phyloP scores from a whole-genome alignment of 495 filamentous ascomycete genomes.

The Corynascus novoguineensis region DNA sequence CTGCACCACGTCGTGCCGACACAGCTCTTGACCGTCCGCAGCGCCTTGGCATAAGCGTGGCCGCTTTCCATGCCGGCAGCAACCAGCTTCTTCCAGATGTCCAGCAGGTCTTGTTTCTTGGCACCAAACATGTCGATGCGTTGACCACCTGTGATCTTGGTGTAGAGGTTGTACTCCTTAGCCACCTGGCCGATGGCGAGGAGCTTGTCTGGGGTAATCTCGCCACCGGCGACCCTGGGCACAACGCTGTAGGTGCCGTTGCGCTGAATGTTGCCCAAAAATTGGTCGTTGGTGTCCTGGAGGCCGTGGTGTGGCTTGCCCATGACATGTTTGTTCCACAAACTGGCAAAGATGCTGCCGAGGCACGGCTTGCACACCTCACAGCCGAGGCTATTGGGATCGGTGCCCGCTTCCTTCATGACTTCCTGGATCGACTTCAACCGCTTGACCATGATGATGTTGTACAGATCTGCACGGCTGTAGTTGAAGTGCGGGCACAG shows the following conservation, averaged over 20 bases:
- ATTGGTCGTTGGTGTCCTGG: slow-evolving; percentile 92
- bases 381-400: slow-evolving; percentile 72
- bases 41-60: slow-evolving; percentile 88
- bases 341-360: slow-evolving; percentile 74
- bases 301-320: slow-evolving; percentile 67
- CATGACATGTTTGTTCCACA: slow-evolving; percentile 87
- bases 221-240: slow-evolving; percentile 77
- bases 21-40: slow-evolving; percentile 91
- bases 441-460: slow-evolving; percentile 80
- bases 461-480: slow-evolving; percentile 83
- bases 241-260: slow-evolving; percentile 93
- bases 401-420: slow-evolving; percentile 76
- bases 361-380: slow-evolving; percentile 88
- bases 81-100: slow-evolving; percentile 83
- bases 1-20: slow-evolving; percentile 95
- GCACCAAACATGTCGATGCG: slow-evolving; percentile 96
- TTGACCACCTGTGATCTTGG: slow-evolving; percentile 93
- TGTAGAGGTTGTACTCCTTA: slow-evolving; percentile 83
- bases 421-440: slow-evolving; percentile 71
- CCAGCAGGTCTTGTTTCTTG: slow-evolving; percentile 80
- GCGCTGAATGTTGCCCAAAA: slow-evolving; percentile 89
- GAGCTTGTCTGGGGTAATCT: slow-evolving; percentile 88
- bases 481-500: slow-evolving; percentile 82
- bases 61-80: slow-evolving; percentile 93
- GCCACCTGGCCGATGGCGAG: slow-evolving; percentile 85